Percentiles rank a stretch among this genome's conserved stretches.
Conservation (phyloP, 208 protist species). For the Trypanosoma caninum region DNA sequence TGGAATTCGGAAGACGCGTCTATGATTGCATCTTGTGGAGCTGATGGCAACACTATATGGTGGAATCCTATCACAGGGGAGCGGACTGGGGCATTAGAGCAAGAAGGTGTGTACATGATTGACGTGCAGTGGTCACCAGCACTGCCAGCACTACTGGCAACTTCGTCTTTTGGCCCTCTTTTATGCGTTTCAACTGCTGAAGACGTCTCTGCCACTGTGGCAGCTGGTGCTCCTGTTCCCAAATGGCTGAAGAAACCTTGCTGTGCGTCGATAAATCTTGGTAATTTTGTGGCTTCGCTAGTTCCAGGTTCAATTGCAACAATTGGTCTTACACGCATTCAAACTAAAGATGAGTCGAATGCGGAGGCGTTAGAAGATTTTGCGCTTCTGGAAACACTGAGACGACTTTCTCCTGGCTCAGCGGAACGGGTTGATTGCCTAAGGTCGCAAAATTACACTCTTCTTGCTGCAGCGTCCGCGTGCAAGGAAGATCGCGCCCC, state of each 20-base stretch:
- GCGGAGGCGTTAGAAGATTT: conserved; percentile 30
- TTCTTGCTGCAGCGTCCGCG: conserved; percentile 58
- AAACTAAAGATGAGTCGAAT: conserved; percentile 23
- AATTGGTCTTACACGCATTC: conserved; percentile 33
- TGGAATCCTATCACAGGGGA: conserved; percentile 92
- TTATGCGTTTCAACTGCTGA: conserved; percentile 73
- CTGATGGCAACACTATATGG: conserved; percentile 93
- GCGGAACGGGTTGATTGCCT: conserved; percentile 66
- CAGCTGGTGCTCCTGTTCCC: conserved; percentile 21
- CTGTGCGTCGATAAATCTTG: conserved; percentile 61
- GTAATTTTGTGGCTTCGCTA: conserved; percentile 48
- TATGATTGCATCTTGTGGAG: conserved; percentile 92
- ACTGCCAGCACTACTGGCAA: conserved; percentile 85
- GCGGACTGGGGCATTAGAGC: conserved; percentile 54
- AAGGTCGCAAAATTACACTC: conserved; percentile 31
- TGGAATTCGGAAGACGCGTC: conserved; percentile 92
- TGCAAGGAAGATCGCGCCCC: conserved; percentile 52
- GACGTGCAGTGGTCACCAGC: conserved; percentile 95
- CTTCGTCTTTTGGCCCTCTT: conserved; percentile 81
- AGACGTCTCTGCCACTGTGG: conserved; percentile 9
- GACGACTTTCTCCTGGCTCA: conserved; percentile 27
- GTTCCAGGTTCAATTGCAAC: conserved; percentile 18
- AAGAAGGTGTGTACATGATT: conserved; percentile 86
- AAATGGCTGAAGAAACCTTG: conserved; percentile 64
- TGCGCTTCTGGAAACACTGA: conserved; percentile 23